Evolutionary conservation across 495 filamentous ascomycete genomes (phyloP).

Genomic region (Rusavskia elegans): DNA sequence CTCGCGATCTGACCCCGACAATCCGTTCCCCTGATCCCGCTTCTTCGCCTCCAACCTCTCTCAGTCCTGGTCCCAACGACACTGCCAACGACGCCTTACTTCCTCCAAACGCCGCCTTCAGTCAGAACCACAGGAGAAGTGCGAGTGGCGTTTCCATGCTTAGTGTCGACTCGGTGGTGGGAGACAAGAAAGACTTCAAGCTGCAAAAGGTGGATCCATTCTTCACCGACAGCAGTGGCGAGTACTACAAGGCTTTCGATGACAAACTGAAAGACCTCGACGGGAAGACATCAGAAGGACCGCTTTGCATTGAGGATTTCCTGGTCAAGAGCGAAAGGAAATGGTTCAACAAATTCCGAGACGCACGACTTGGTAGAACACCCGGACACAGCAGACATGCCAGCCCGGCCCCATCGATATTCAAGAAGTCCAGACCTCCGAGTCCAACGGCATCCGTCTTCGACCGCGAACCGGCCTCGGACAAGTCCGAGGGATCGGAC

Average conservation of each 20-base stretch:
- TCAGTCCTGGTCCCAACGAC: not conserved
- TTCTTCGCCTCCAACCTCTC: not conserved
- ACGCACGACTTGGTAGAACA: slow-evolving; percentile 34
- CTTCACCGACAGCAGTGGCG: slow-evolving; percentile 45
- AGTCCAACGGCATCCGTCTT: slow-evolving; percentile 20
- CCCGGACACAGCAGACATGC: slow-evolving; percentile 23
- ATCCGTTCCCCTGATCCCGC: not conserved
- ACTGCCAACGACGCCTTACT: not conserved
- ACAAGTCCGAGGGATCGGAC: not conserved
- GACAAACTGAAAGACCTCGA: slow-evolving; percentile 34
- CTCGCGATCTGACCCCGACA: not conserved
- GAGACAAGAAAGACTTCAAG: slow-evolving; percentile 36
- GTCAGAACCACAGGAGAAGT: not conserved
- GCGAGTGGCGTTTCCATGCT: not conserved
- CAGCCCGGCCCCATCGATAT: not conserved
- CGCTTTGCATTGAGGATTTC: slow-evolving; percentile 47
- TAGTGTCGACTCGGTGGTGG: slow-evolving; percentile 32
- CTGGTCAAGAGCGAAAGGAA: slow-evolving; percentile 46
- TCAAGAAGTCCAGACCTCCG: not conserved
- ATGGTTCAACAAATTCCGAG: slow-evolving; percentile 42
- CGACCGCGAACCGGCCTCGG: slow-evolving; percentile 16
- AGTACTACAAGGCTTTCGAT: slow-evolving; percentile 40
- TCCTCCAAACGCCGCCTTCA: not conserved
- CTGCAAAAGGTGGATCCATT: slow-evolving; percentile 50
- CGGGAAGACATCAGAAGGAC: slow-evolving; percentile 34